These are phyloP conservation scores for Alternaria metachromatica DNA, from an alignment of 2,329 filamentous ascomycete species.

Conservation along the genomic window DNA sequence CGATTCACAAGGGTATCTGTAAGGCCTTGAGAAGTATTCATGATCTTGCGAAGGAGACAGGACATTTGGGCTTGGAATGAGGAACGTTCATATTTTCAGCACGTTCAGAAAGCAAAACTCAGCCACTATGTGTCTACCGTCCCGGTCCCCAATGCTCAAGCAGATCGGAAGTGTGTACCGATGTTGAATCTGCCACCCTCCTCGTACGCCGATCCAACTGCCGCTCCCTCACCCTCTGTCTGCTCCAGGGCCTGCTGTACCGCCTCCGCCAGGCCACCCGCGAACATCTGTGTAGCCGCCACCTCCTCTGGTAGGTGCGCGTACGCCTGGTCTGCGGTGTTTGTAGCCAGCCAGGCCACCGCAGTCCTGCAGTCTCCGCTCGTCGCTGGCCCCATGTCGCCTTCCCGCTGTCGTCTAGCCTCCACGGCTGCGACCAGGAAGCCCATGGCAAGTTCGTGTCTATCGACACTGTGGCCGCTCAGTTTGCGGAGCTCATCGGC, in stretches of 20 bases:
- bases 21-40: neutral
- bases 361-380: neutral
- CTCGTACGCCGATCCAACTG: neutral
- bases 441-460: neutral
- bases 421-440: neutral
- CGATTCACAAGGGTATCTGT: neutral
- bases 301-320: neutral
- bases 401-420: neutral
- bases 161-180: neutral
- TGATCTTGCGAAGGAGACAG: neutral
- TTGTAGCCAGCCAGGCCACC: neutral
- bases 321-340: neutral
- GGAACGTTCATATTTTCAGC: neutral
- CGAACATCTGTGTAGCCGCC: neutral
- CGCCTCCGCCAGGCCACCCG: neutral
- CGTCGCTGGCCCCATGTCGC: neutral
- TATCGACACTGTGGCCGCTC: neutral
- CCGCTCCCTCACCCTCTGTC: neutral
- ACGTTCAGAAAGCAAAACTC: neutral
- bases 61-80: neutral
- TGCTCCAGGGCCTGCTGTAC: neutral
- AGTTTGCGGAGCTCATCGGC: neutral
- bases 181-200: neutral
- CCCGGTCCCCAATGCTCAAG: neutral
- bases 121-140: neutral